phyloP scores from a whole-genome alignment of 768 basidiomycete species.

The Clitopilus hobsonii region DNA sequence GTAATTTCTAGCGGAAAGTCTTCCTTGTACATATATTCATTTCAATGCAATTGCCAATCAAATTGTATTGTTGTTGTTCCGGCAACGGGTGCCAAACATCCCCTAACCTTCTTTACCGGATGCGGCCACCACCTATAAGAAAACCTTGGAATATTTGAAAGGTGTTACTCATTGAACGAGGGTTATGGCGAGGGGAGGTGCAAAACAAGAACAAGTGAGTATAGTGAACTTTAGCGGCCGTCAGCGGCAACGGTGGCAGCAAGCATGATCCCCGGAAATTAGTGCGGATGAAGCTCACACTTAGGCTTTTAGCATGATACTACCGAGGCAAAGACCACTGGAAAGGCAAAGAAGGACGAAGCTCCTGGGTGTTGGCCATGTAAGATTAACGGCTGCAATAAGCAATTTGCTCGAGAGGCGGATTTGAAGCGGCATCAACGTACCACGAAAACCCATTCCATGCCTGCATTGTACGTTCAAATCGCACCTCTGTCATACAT shows the following conservation, averaged over 20 bases:
- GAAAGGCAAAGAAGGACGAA: slow-evolving; percentile 39
- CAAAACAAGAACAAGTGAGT: not conserved
- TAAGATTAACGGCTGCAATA: slow-evolving; percentile 76
- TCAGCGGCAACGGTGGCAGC: not conserved
- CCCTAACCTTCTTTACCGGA: not conserved
- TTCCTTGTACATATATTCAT: slow-evolving; percentile 9
- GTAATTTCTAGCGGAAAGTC: slow-evolving; percentile 2
- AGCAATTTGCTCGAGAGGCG: slow-evolving; percentile 78
- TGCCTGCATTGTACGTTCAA: slow-evolving; percentile 62
- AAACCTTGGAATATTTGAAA: not conserved
- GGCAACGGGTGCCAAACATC: not conserved
- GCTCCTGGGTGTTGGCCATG: slow-evolving; percentile 69
- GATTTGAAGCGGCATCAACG: slow-evolving; percentile 79
- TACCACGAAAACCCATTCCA: slow-evolving; percentile 72
- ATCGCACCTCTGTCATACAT: slow-evolving; percentile 2
- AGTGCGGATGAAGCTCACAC: too few relatives aligned
- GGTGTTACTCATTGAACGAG: not conserved
- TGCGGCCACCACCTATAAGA: not conserved
- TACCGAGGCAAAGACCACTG: slow-evolving; percentile 10
- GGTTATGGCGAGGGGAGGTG: not conserved
- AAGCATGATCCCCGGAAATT: too few relatives aligned
- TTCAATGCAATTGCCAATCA: not conserved
- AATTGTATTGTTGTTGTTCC: not conserved
- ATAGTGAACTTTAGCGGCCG: not conserved
- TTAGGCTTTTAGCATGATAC: not conserved